Evolutionary conservation across 345 rosid genomes (phyloP), one percentile per base, ranked within the genome.

Genomic region (Eucalyptus regnans): DNA sequence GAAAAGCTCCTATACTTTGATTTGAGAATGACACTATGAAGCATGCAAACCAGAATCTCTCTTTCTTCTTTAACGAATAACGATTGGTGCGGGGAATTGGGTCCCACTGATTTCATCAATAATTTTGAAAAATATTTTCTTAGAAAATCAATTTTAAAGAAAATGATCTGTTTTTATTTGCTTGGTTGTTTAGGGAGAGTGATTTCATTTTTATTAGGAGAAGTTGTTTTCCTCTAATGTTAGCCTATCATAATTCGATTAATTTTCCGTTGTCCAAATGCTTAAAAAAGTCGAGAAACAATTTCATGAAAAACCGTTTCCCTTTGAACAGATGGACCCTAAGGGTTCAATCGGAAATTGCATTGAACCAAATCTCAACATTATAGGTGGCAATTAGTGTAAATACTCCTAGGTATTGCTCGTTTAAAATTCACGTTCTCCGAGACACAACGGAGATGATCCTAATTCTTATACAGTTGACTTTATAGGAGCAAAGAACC

Each of bases 261-360:
- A n/a, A 13, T 64, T 64, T 64, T 64, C 1, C 1, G 0, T 1
- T 8, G 3, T 64, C 20, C 10, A n/a, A 1, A n/a, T 7, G 37
- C 37, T 15, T 15, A 16, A 15, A n/a, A 64, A 64, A n/a, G 37
- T 60, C 7, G 7, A 25, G 12, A 60, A 60, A 60, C 4, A 62
- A 29, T 62, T 62, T 62, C 7, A 0, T 7, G 0, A 27, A 62
- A 12, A 12, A 62, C 7, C 4, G 1, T 12, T 60, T 60, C 2
- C 68, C 31, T 27, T 27, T 12, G 68, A 27, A 27, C 7, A 0
- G 2, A 60, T 12, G 14, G 31, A 60, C 33, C 68, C 4, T 5
- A 1, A 25, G 66, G n/a, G 1, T 58, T 62, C 31, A 7, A 62
- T 29, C 0, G 31, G 31, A 62, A 62, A 64, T 64, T 33, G 4